phyloP scores from a whole-genome alignment of 768 basidiomycete genomes.

The Hemileccinum impolitum region DNA sequence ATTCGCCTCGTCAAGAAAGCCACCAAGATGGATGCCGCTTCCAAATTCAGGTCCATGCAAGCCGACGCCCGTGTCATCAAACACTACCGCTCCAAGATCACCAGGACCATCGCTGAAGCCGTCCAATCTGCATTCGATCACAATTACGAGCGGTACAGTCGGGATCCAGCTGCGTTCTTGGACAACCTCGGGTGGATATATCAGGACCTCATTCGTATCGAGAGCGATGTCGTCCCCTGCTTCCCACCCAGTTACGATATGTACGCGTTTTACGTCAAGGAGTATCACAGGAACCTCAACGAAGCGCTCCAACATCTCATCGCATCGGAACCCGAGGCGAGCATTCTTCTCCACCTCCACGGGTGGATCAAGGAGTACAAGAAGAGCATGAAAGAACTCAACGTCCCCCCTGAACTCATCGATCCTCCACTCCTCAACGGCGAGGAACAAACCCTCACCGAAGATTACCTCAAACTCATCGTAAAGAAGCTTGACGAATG shows the following conservation, averaged over 20 bases:
- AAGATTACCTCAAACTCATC: constrained; percentile 92
- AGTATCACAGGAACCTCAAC: constrained; percentile 88
- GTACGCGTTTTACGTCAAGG: constrained; percentile 74
- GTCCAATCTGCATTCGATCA: constrained; percentile 69
- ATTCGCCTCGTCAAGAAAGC: constrained; percentile 93
- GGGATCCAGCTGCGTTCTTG: constrained; percentile 70
- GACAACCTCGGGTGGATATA: constrained; percentile 86
- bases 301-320: constrained; percentile 66
- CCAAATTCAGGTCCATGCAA: constrained; percentile 90
- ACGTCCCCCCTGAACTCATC: constrained; percentile 73
- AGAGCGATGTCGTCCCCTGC: constrained; percentile 83
- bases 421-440: constrained; percentile 93
- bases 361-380: constrained; percentile 97
- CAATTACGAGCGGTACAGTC: constrained; percentile 58
- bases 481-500: constrained; percentile 96
- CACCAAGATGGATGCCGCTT: constrained; percentile 87
- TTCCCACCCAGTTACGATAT: constrained; percentile 95
- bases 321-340: constrained; percentile 80
- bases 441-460: constrained; percentile 89
- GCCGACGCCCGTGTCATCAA: constrained; percentile 92
- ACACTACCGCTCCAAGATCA: constrained; percentile 89
- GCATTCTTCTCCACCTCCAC: constrained; percentile 77
- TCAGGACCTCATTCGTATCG: constrained; percentile 91
- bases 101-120: constrained; percentile 74
- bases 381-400: constrained; percentile 91